These are phyloP conservation scores for Euphorbia peplus DNA, from an alignment of 345 rosid species.

Conservation along the genomic window DNA sequence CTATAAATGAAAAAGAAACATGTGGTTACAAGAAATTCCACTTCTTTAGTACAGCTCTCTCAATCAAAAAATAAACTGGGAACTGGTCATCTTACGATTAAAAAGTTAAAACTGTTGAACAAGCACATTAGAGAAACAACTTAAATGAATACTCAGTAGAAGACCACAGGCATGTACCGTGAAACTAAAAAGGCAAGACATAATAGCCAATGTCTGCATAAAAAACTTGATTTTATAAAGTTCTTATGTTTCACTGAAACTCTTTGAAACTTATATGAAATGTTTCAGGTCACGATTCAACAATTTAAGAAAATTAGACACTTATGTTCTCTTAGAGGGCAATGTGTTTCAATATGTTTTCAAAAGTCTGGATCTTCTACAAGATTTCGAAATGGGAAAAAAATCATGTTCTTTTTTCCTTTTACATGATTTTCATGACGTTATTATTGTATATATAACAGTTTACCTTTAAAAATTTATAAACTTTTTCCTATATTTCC, in stretches of 20 bases:
- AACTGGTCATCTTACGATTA: background rate
- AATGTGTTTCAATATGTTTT: background rate
- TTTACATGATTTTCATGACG: background rate
- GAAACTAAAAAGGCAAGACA: background rate
- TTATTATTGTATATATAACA: no score
- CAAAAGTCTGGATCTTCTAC: background rate
- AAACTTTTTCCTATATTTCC: background rate
- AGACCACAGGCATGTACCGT: background rate
- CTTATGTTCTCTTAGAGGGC: no score
- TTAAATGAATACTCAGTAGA: background rate
- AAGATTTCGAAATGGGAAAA: background rate
- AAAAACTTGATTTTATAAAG: background rate
- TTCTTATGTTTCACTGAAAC: background rate
- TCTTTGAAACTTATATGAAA: background rate
- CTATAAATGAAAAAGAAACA: conserved; percentile 29
- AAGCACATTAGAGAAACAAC: background rate
- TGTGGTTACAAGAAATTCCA: background rate
- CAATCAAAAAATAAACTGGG: background rate
- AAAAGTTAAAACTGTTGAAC: background rate
- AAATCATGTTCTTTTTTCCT: background rate
- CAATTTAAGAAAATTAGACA: no score
- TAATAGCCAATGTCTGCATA: background rate
- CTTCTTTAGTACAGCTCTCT: background rate
- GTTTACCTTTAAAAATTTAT: no score
- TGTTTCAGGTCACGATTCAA: background rate